Base-by-base conservation (phyloP, 2,329 filamentous ascomycete genomes). In the Exserohilum turcica region DNA sequence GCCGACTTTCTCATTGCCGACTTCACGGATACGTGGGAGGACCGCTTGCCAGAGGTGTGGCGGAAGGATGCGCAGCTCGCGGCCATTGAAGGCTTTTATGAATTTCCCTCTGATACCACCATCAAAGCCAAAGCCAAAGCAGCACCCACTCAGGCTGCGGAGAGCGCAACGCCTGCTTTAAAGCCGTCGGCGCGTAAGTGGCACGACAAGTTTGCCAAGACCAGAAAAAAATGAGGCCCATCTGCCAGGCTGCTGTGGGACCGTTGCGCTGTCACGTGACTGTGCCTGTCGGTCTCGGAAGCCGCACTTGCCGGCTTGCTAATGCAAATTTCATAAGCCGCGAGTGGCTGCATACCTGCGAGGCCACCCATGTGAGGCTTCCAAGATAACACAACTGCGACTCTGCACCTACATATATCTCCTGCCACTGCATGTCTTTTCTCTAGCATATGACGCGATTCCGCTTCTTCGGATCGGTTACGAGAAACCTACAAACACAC, bases 121-220 rank as follows among this genome's bases (percentile, higher is more conserved):
- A 72, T 76, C 36, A 54, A 60, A 29, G 53, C 58, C 7, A 72
- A 69, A 32, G 54, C 49, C 42, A 59, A 52, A 15, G 46, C 29
- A n/a, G 18, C 29, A 7, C 28, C 54, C n/a, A 13, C 54, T 12
- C 27, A 55, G 7, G 56, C 24, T 15, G 37, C 39, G 31, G 52
- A 55, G 21, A 44, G 39, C 35, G 37, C 52, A 13, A 39, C 48
- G 24, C 39, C 55, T 29, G 57, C 63, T n/a, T 47, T 61, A 6
- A 68, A 70, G 45, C 59, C 65, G 6, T 67, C 65, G 43, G 65
- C 66, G 27, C 66, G 73, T n/a, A 76, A 74, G 56, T 76, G 73
- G 73, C 73, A 76, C 52, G 73, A 75, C 42, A 75, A 67, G 54
- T 73, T 76, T 47, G 72, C 62, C 29, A 71, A 68, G 54, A 67